A percentile compares a stretch with the other conserved stretches of the same genome.
These are phyloP conservation scores for Piedraia hortae DNA, from an alignment of 2,329 filamentous ascomycete species.

Conservation along the genomic window DNA sequence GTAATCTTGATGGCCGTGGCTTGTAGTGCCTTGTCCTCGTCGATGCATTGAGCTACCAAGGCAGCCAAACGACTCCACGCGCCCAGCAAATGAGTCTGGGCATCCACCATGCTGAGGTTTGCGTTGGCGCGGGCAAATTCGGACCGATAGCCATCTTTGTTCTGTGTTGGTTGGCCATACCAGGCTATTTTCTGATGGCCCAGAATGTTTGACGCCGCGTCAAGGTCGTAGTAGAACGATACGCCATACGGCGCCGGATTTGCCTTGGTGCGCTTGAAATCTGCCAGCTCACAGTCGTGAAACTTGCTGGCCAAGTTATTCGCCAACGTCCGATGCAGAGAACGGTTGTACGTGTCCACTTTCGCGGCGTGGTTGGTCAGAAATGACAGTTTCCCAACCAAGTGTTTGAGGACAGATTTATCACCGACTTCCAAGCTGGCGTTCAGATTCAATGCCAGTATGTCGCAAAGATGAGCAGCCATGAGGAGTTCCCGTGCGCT, in stretches of 20 bases:
- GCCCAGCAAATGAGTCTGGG: conserved; percentile 62
- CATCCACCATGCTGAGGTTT: conserved; percentile 76
- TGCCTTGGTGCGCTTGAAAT: conserved; percentile 50
- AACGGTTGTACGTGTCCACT: conserved; percentile 63
- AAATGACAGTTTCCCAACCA: conserved; percentile 53
- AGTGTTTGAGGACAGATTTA: conserved; percentile 35
- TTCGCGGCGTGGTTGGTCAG: conserved; percentile 51
- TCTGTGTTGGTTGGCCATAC: conserved; percentile 21
- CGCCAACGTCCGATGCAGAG: conserved; percentile 60
- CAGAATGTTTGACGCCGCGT: conserved; percentile 48
- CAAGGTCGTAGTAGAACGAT: conserved; percentile 63
- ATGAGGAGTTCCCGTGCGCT: conserved; percentile 22
- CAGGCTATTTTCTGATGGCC: conserved; percentile 49
- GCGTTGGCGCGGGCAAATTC: conserved; percentile 72
- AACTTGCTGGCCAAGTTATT: conserved; percentile 65
- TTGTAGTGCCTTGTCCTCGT: conserved; percentile 28
- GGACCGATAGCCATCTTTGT: conserved; percentile 34
- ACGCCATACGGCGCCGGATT: conserved; percentile 27
- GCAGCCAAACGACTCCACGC: conserved; percentile 74
- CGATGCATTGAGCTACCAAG: conserved; percentile 42
- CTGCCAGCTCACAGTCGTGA: conserved; percentile 39
- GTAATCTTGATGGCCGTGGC: conserved; percentile 48
- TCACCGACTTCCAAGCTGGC: conserved; percentile 53
- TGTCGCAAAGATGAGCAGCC: conserved; percentile 61
- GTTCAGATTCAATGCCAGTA: conserved; percentile 75